These are phyloP conservation scores for Xenoacremonium recifei DNA, from an alignment of 2,329 filamentous ascomycete species.

Conservation along the genomic window DNA sequence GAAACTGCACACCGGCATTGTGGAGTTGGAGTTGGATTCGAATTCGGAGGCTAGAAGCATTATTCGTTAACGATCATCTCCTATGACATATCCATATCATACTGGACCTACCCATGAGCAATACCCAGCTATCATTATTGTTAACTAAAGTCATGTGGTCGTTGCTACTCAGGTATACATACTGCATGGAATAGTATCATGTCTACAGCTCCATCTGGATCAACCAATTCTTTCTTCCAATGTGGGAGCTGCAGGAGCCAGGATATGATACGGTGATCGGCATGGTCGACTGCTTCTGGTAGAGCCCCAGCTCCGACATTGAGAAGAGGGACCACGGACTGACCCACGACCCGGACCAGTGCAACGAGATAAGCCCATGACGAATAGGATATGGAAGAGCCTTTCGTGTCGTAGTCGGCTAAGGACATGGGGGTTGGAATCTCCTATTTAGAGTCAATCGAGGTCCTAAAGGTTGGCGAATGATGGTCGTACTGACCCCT, in stretches of 20 bases:
- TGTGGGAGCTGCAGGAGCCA: conserved; percentile 17
- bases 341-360: conserved; percentile 18
- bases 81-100: too few species aligned
- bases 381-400: conserved; percentile 7
- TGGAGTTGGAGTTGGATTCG: conserved; percentile 16
- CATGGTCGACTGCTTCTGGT: conserved; percentile 9
- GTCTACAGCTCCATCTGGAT: conserved; percentile 16
- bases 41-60: conserved; percentile 16
- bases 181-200: conserved; percentile 24
- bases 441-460: conserved; percentile 2
- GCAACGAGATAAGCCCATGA: conserved; percentile 23
- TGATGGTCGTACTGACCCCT: conserved; percentile 9
- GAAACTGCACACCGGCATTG: conserved; percentile 2
- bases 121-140: conserved; percentile 14
- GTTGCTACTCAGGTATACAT: conserved; percentile 6
- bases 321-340: conserved; percentile 14
- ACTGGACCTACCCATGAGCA: conserved; percentile 19
- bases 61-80: too few species aligned
- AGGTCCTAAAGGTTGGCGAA: not conserved
- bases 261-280: conserved; percentile 11
- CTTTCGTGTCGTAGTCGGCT: conserved; percentile 11
- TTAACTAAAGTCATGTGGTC: not conserved
- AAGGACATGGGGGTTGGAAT: conserved; percentile 15
- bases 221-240: conserved; percentile 14
- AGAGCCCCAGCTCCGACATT: conserved; percentile 2